These are phyloP conservation scores for Zea luxurians DNA, from an alignment of 176 grass and related monocot genomes.

Conservation along the genomic window DNA sequence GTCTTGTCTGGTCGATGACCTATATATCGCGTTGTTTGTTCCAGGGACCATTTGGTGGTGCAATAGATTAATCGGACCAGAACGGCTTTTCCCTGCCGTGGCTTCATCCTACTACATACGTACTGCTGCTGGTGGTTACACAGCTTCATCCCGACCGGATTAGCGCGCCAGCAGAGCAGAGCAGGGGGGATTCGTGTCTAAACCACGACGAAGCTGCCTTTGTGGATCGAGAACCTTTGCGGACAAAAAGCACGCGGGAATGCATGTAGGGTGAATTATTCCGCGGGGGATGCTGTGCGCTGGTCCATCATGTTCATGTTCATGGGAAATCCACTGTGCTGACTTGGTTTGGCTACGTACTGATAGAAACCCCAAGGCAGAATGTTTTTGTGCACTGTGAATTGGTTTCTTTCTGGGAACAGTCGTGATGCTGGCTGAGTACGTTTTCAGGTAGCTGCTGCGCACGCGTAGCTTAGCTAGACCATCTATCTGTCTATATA, in stretches of 20 bases:
- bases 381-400: too few relatives aligned
- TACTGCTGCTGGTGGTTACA: not conserved
- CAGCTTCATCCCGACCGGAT: conserved; percentile 8
- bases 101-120: not conserved
- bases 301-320: conserved; percentile 5
- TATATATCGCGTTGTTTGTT: not conserved
- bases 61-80: conserved; percentile 25
- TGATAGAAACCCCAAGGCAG: too few relatives aligned
- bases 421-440: not conserved
- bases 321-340: too few relatives aligned
- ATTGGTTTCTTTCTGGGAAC: not conserved
- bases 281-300: not conserved
- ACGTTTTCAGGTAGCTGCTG: not conserved
- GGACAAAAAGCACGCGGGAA: conserved; percentile 11
- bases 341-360: too few relatives aligned
- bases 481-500: not conserved
- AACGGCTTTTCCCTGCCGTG: not conserved
- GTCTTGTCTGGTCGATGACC: not conserved
- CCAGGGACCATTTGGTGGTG: conserved; percentile 31
- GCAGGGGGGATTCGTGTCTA: not conserved
- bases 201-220: not conserved
- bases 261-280: conserved; percentile 22
- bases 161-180: not conserved
- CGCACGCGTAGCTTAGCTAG: not conserved
- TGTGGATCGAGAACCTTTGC: not conserved